Evolutionary conservation across 2,329 filamentous ascomycete species (phyloP), one percentile per base, ranked within the genome.

Genomic region (Didymella lethalis): DNA sequence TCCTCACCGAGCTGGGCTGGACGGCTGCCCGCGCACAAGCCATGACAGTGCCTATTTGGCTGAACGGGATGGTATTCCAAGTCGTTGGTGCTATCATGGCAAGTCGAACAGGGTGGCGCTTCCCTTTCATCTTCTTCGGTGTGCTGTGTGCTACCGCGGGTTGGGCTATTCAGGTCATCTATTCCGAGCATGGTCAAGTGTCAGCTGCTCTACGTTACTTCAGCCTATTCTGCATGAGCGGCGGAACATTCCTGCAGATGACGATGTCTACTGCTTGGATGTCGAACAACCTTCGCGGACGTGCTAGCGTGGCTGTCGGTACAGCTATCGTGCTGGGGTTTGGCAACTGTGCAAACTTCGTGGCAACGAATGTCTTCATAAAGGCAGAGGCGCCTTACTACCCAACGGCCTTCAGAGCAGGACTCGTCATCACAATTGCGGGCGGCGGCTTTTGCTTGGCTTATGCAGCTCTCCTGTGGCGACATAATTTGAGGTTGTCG

Each of bases 331-430:
- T 74, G 6, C 62, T 72, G 1, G 67, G 67, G 6, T 56, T 87
- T 0, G 85, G 85, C 2, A 86, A 83, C 3, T 76, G 83, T 7
- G 85, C 84, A 4, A 85, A 84, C 12, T 85, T 87, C 41, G 76
- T 86, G 0, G 83, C 85, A n/a, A 82, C 59, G 2, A 74, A 74
- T 41, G 69, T 73, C 6, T 74, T 74, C 56, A 67, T 72, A 41
- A 71, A 68, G 54, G 50, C 32, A 1, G 67, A 74, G 48, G 60
- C 63, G 31, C 71, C 71, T 2, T 63, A 57, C 48, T 74, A 74
- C 48, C 69, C 68, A 0, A 70, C 67, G 3, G 71, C 68, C 7
- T 74, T 71, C 49, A 59, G 63, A 32, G 72, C 70, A 8, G 70
- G 70, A 1, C 80, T 79, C 78, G 70, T 68, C 2, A 38, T 74